Conservation (phyloP, 2,329 filamentous ascomycete genomes). For the Monosporascus cannonballus region DNA sequence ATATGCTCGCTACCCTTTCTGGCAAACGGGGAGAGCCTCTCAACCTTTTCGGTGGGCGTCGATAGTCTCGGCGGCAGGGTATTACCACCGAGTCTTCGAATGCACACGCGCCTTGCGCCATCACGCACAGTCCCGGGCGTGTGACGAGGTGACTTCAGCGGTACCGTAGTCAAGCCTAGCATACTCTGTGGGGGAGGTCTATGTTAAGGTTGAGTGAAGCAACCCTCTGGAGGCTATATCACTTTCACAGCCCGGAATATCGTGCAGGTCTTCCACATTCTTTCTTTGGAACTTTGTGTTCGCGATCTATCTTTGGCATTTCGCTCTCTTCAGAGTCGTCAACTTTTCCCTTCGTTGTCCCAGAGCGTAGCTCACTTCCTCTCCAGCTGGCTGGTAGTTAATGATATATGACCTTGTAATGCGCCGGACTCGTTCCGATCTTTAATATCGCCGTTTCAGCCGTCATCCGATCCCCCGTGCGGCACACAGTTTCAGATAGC, state of each 20-base stretch:
- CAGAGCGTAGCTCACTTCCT: not conserved
- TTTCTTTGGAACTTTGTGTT: not conserved
- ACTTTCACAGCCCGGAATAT: not conserved
- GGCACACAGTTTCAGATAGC: not conserved
- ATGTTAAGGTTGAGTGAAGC: not conserved
- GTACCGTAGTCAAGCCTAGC: not conserved
- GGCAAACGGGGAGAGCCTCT: not conserved
- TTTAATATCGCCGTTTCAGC: not conserved
- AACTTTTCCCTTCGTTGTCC: not conserved
- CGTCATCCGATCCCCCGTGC: not conserved
- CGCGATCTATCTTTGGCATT: constrained; percentile 4
- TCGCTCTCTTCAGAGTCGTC: constrained; percentile 8
- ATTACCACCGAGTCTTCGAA: not conserved
- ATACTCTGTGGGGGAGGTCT: not conserved
- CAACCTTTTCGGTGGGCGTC: not conserved
- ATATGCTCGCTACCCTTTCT: not conserved
- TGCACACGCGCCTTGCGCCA: not conserved
- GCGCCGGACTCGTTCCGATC: not conserved
- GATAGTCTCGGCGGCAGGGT: constrained; percentile 7
- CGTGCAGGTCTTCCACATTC: not conserved
- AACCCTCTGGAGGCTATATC: constrained; percentile 1
- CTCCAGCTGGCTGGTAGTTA: constrained; percentile 24
- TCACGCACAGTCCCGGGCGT: not conserved
- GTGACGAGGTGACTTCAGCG: not conserved
- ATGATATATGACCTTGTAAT: constrained; percentile 5